A percentile compares a stretch with the other conserved stretches of the same genome.
phyloP scores from a whole-genome alignment of 768 basidiomycete species.

The Clavulina sp. region DNA sequence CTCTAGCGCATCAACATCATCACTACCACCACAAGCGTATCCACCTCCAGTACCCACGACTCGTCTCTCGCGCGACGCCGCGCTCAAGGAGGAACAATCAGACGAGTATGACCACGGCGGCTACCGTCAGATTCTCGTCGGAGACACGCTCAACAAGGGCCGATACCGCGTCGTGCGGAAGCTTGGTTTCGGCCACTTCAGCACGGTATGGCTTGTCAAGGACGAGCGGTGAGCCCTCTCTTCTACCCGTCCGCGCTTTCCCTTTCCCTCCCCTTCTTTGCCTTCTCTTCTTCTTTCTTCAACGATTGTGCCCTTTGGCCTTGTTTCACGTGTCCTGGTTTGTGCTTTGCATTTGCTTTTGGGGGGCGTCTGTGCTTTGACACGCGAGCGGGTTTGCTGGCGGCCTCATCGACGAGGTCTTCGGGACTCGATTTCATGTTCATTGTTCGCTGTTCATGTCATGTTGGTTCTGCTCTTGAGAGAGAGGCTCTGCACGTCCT shows the following conservation, averaged over 20 bases:
- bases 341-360: too few species aligned
- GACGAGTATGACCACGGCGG: slow-evolving; percentile 25
- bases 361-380: too few species aligned
- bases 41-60: too few species aligned
- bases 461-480: too few species aligned
- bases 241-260: background rate
- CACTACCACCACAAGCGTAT: background rate
- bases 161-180: slow-evolving; percentile 81
- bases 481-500: too few species aligned
- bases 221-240: slow-evolving; percentile 43
- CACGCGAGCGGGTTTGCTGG: too few species aligned
- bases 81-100: slow-evolving; percentile 20
- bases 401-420: too few species aligned
- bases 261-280: background rate
- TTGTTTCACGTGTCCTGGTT: too few species aligned
- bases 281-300: slow-evolving; percentile 8
- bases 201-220: slow-evolving; percentile 82
- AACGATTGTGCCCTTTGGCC: too few species aligned
- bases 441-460: too few species aligned
- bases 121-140: slow-evolving; percentile 46
- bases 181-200: slow-evolving; percentile 95
- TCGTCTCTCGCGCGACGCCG: background rate
- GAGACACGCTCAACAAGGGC: slow-evolving; percentile 67
- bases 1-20: background rate
- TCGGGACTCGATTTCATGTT: too few species aligned